Base-by-base conservation (phyloP, 1,284 basidiomycete genomes). In the Boletus holoroseus region DNA sequence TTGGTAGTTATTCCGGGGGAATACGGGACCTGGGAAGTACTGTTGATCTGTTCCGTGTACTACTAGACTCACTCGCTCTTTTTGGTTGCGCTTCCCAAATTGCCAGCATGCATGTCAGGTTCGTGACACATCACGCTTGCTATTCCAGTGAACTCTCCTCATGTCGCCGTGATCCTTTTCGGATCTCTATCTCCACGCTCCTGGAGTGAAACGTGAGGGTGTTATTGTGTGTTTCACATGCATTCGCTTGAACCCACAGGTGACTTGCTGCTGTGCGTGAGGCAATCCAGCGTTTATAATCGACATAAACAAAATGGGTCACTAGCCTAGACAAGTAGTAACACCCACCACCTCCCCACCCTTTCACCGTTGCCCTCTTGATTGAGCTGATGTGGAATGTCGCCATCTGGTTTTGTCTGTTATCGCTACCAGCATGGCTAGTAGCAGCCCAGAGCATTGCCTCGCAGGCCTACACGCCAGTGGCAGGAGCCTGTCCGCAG, bases 401-500 rank as follows among this genome's bases (percentile, higher is more conserved):
- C 6, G 18, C 39, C 11, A 16, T 40, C 31, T 64, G 57, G 58
- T 44, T 55, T 41, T 58, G 24, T 22, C 27, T 65, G 22, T 28
- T 52, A 12, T 49, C 31, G 2, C 15, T 58, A 1, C 24, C 35
- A 1, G 13, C 35, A 37, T 54, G 43, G 47, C 49, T 53, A 3
- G 53, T 44, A n/a, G 28, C 50, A 8, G 67, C 64, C 4, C 63
- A 69, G 24, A 55, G 45, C 18, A 35, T 63, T 12, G 51, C 66
- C 5, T 67, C 62, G 1, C 42, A 50, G 22, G 56, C 51, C 0
- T 63, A 65, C 39, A 71, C 67, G 0, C 68, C 68, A 1, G 36
- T 58, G 1, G 38, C 58, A 13, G 56, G 49, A 4, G 7, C 51
- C 12, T 73, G 71, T 47, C 67, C 71, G 0, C 28, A 53, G 0